Conservation (phyloP, 2,329 filamentous ascomycete species). For the Plenodomus biglobosus region DNA sequence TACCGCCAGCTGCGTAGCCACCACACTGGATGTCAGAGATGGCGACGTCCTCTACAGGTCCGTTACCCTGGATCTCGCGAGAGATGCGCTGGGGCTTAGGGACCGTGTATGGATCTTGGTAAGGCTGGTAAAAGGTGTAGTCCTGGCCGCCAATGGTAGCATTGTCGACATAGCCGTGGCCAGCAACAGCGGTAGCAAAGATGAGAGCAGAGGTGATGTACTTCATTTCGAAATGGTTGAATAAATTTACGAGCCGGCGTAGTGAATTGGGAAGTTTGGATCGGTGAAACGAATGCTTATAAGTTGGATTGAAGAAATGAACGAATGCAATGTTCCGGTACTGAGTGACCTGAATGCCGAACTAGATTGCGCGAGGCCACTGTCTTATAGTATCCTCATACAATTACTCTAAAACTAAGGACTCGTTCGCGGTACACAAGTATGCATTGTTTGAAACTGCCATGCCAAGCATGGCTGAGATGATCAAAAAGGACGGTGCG, state of each 20-base stretch:
- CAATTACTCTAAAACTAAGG: slow-evolving; percentile 22
- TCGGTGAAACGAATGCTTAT: slow-evolving; percentile 11
- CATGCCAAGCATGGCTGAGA: slow-evolving; percentile 20
- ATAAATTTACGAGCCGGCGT: slow-evolving; percentile 9
- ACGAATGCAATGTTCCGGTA: slow-evolving; percentile 22
- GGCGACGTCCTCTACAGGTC: slow-evolving; percentile 58
- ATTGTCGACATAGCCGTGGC: slow-evolving; percentile 42
- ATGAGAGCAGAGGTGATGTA: slow-evolving; percentile 31
- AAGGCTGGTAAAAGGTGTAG: slow-evolving; percentile 42
- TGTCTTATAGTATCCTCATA: slow-evolving; percentile 20
- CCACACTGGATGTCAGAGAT: slow-evolving; percentile 60
- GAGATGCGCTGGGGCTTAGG: slow-evolving; percentile 55
- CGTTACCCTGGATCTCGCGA: slow-evolving; percentile 60
- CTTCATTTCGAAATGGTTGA: slow-evolving; percentile 33
- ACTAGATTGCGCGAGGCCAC: slow-evolving; percentile 20
- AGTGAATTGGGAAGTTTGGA: slow-evolving; percentile 6
- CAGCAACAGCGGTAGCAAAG: slow-evolving; percentile 34
- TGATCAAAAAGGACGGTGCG: slow-evolving; percentile 27
- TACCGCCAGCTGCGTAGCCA: slow-evolving; percentile 54
- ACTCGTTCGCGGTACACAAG: slow-evolving; percentile 9
- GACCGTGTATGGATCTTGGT: slow-evolving; percentile 38
- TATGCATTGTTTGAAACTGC: slow-evolving; percentile 22
- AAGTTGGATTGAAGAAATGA: slow-evolving; percentile 15
- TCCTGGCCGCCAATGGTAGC: slow-evolving; percentile 37
- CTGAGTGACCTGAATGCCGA: slow-evolving; percentile 17